Base-by-base conservation (phyloP, 2,329 filamentous ascomycete species). In the Talaromyces piceae region DNA sequence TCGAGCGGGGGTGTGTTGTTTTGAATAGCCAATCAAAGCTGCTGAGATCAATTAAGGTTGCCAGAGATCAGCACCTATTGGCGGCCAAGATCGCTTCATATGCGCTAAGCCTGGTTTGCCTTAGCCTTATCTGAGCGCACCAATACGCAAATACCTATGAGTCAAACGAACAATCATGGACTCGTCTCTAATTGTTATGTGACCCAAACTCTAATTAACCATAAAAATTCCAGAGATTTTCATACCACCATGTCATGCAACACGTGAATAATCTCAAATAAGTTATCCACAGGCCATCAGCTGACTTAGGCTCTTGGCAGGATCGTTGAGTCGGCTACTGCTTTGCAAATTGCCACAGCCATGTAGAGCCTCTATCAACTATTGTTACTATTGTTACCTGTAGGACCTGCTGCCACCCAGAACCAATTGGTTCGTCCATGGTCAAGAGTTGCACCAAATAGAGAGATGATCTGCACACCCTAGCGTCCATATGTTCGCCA, bases 311-410 rank as follows among this genome's bases (percentile, higher is more conserved):
- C 46, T 49, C 1, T 16, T 25, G 12, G 50, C 50, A 2, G 41
- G 49, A 18, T 39, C 18, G n/a, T 52, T 46, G 23, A 52, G 18
- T 16, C 51, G 48, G 26, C 49, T 46, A 39, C 41, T 31, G 11
- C 51, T 64, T n/a, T 54, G 44, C 33, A 57, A 58, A 2, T 63
- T n/a, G n/a, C 64, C 20, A 67, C 59, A 12, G 63, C 63, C 4
- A 61, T 54, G 54, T 67, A 67, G 46, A 65, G 64, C 16, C 61
- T 3, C 65, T 63, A 47, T 61, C 64, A 1, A 54, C 50, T 2
- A 66, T 45, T n/a, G n/a, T n/a, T n/a, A n/a, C n/a, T n/a, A 1
- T 63, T 55, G 4, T 58, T 44, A 37, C 58, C 60, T 18, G 57
- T 61, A 1, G 59, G 59, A 8, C 61, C 62, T 26, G 51, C 59